A percentile compares a stretch with the other conserved stretches of the same genome.
phyloP scores from a whole-genome alignment of 1,139 yeast genomes.

The Pichia sp. region DNA sequence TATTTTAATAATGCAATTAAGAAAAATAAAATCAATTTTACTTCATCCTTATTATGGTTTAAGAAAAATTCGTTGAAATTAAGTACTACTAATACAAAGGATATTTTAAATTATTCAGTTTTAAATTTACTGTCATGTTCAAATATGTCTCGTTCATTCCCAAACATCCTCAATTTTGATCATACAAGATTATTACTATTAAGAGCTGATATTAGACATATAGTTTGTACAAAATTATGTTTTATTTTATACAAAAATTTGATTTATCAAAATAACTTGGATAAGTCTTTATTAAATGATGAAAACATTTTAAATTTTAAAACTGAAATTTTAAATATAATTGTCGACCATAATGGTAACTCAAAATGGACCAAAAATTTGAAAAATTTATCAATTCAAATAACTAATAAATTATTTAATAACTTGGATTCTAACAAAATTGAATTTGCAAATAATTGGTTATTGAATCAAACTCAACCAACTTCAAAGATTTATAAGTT shows the following conservation, averaged over 20 bases:
- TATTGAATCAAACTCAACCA: constrained; percentile 80
- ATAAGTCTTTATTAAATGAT: constrained; percentile 25
- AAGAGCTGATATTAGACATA: constrained; percentile 80
- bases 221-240: constrained; percentile 75
- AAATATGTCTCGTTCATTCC: constrained; percentile 77
- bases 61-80: constrained; percentile 33
- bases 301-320: constrained; percentile 27
- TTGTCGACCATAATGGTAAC: constrained; percentile 79
- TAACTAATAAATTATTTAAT: constrained; percentile 34
- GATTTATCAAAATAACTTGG: constrained; percentile 21
- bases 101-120: constrained; percentile 40
- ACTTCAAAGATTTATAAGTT: constrained; percentile 71
- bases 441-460: constrained; percentile 73
- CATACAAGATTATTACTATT: constrained; percentile 71
- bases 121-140: constrained; percentile 68
- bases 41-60: constrained; percentile 70
- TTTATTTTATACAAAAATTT: constrained; percentile 52
- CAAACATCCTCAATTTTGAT: constrained; percentile 82
- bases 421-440: constrained; percentile 36
- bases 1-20: constrained; percentile 68
- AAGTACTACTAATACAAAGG: constrained; percentile 30
- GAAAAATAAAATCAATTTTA: constrained; percentile 60
- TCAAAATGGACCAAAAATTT: constrained; percentile 88
- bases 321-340: constrained; percentile 67
- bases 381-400: constrained; percentile 63